Evolutionary conservation across 306 rosid genomes (phyloP).

Genomic region (Citrullus amarus): DNA sequence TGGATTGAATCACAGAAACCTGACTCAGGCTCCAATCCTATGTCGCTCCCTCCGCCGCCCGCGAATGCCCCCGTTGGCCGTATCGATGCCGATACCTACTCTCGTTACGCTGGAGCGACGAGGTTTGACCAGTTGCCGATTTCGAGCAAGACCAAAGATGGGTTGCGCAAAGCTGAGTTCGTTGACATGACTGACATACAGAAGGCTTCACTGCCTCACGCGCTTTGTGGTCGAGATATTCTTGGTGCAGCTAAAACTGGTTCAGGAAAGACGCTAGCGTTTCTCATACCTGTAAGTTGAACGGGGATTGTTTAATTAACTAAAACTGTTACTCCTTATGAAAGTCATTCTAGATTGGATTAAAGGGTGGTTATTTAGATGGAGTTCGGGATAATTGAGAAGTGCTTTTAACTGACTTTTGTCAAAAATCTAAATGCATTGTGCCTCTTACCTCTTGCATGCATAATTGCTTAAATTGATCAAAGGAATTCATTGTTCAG

Average conservation of each 20-base stretch:
- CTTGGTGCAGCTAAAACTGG: slow-evolving; percentile 94
- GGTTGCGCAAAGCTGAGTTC: slow-evolving; percentile 26
- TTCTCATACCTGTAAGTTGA: slow-evolving; percentile 66
- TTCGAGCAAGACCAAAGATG: slow-evolving; percentile 29
- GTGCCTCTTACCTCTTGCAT: background rate
- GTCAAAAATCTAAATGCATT: background rate
- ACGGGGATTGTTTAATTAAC: background rate
- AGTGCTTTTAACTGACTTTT: background rate
- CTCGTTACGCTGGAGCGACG: slow-evolving; percentile 55
- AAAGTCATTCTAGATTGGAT: background rate
- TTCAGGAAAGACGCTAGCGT: slow-evolving; percentile 88
- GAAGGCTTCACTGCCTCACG: slow-evolving; percentile 78
- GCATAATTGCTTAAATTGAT: background rate
- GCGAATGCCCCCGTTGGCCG: slow-evolving; percentile 28
- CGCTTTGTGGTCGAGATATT: slow-evolving; percentile 67
- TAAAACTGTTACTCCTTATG: background rate
- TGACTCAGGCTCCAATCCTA: slow-evolving; percentile 48
- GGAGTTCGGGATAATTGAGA: background rate
- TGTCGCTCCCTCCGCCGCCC: slow-evolving; percentile 39
- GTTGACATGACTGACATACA: slow-evolving; percentile 72
- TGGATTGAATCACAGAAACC: slow-evolving; percentile 49
- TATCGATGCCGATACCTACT: slow-evolving; percentile 20
- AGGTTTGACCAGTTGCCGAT: slow-evolving; percentile 54
- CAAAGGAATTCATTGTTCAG: slow-evolving; percentile 20
- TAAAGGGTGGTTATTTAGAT: background rate